Percentiles rank a stretch among this genome's conserved stretches.
Evolutionary conservation across 768 basidiomycete genomes (phyloP).

Genomic region (Pisolithus sp.): DNA sequence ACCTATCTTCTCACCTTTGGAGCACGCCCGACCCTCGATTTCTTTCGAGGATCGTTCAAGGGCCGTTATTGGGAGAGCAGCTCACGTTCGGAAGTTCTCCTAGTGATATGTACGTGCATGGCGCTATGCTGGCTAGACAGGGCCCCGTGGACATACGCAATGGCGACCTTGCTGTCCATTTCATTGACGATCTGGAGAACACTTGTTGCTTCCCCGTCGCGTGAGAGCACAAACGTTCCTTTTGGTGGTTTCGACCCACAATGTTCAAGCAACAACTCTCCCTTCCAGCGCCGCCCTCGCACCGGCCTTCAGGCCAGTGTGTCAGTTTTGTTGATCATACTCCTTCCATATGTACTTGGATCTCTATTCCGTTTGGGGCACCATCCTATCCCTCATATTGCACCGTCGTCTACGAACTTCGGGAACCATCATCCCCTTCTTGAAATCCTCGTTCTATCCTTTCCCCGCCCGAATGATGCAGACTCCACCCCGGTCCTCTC

Average conservation of each 20-base stretch:
- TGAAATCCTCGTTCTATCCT: constrained; percentile 36
- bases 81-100: constrained; percentile 6
- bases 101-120: constrained; percentile 5
- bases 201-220: background rate
- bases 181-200: constrained; percentile 13
- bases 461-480: constrained; percentile 32
- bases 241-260: background rate
- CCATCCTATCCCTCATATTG: constrained; percentile 1
- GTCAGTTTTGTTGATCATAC: constrained; percentile 8
- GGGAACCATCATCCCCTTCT: constrained; percentile 25
- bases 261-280: background rate
- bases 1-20: constrained; percentile 16
- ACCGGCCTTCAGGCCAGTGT: constrained; percentile 15
- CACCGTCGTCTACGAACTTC: constrained; percentile 9
- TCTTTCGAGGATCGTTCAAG: constrained; percentile 4
- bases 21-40: constrained; percentile 6
- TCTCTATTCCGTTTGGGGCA: background rate
- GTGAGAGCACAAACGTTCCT: constrained; percentile 1
- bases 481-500: constrained; percentile 25
- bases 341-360: constrained; percentile 4
- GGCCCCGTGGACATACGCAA: constrained; percentile 35
- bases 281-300: constrained; percentile 1
- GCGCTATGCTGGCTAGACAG: constrained; percentile 25
- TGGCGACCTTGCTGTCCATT: constrained; percentile 21
- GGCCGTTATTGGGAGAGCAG: constrained; percentile 9